Conservation (phyloP, 1,284 basidiomycete species). For the Moesziomyces sp. region DNA sequence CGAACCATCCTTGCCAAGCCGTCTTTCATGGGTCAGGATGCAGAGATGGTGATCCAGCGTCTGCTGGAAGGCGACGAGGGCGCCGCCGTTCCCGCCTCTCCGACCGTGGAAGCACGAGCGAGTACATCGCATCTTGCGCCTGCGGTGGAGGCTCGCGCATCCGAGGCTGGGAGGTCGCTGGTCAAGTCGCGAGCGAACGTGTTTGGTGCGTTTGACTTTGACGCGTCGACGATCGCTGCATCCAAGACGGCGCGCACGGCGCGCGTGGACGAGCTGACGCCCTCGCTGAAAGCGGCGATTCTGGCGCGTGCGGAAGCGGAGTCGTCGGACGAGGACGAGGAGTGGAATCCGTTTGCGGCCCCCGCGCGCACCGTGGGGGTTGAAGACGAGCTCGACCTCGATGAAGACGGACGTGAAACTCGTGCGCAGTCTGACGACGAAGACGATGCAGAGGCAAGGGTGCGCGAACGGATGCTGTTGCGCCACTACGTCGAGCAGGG, state of each 20-base stretch:
- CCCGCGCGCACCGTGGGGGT: conserved; percentile 34
- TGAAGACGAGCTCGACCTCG: conserved; percentile 51
- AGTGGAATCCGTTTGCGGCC: conserved; percentile 49
- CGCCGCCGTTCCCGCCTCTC: neutral
- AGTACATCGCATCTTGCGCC: neutral
- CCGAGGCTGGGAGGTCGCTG: conserved; percentile 13
- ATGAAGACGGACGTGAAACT: conserved; percentile 35
- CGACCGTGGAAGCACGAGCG: neutral
- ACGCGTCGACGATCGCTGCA: conserved; percentile 21
- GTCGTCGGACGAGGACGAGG: conserved; percentile 40
- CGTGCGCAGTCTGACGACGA: conserved; percentile 9
- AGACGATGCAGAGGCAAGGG: conserved; percentile 8
- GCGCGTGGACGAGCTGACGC: conserved; percentile 30
- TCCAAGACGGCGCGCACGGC: conserved; percentile 14
- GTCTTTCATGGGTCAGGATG: conserved; percentile 32
- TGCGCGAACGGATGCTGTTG: conserved; percentile 37
- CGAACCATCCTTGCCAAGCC: conserved; percentile 22
- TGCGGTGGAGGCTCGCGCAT: neutral
- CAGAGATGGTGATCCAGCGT: conserved; percentile 42
- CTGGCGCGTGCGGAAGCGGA: conserved; percentile 47
- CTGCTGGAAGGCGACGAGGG: conserved; percentile 47
- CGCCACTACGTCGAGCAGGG: conserved; percentile 37
- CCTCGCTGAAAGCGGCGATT: conserved; percentile 49
- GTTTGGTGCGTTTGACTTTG: conserved; percentile 40
- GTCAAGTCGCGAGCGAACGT: conserved; percentile 46